Percentiles rank a stretch among this genome's conserved stretches.
phyloP scores from a whole-genome alignment of 2,329 filamentous ascomycete genomes.

The Arthrobotrys sinensis region DNA sequence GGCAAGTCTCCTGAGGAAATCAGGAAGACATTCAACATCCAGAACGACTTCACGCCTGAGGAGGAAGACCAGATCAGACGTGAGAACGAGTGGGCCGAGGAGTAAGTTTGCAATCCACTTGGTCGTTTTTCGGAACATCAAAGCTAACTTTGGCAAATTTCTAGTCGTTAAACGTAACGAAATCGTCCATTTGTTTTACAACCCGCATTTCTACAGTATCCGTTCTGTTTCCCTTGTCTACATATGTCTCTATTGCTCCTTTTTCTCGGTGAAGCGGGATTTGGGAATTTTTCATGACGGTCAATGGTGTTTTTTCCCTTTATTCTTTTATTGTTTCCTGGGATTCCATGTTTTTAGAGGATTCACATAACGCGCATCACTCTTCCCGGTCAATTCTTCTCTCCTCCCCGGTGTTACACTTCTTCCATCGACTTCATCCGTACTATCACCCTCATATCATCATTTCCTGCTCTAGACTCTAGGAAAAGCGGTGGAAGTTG shows the following conservation, averaged over 20 bases:
- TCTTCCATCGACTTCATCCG: not conserved
- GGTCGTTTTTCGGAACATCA: not conserved
- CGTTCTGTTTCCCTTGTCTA: slow-evolving; percentile 13
- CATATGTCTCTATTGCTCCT: slow-evolving; percentile 26
- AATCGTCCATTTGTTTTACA: slow-evolving; percentile 10
- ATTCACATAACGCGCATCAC: slow-evolving; percentile 24
- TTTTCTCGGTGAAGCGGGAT: slow-evolving; percentile 17
- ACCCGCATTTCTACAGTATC: not conserved
- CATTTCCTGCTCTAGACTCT: not conserved
- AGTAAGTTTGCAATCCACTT: slow-evolving; percentile 70
- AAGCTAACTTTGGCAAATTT: not conserved
- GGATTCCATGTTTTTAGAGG: slow-evolving; percentile 29
- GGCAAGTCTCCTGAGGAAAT: slow-evolving; percentile 99
- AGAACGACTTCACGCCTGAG: slow-evolving; percentile 98
- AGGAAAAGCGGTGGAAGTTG: not conserved
- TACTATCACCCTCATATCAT: not conserved
- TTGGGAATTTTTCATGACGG: slow-evolving; percentile 18
- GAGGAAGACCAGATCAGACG: slow-evolving; percentile 98
- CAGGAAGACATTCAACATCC: slow-evolving; percentile 99
- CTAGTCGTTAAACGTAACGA: slow-evolving; percentile 44
- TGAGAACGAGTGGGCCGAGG: slow-evolving; percentile 93
- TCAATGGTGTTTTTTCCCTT: slow-evolving; percentile 18
- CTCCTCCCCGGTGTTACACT: not conserved
- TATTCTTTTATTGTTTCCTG: slow-evolving; percentile 5
- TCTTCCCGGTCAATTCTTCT: slow-evolving; percentile 12